These are phyloP conservation scores for Prunus mongolica DNA, from an alignment of 306 rosid species.

Conservation along the genomic window DNA sequence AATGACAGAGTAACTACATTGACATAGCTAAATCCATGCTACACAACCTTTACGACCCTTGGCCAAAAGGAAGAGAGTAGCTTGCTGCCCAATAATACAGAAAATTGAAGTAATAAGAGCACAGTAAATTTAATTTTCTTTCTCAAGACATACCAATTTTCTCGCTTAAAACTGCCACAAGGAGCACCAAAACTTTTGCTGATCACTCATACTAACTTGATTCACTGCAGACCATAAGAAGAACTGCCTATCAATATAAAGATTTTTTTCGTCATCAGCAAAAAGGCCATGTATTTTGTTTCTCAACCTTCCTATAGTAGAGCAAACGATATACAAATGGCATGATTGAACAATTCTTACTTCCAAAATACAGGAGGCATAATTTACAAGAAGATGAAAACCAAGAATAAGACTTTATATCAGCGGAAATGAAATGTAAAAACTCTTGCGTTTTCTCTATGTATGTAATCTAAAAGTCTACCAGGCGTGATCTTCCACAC, in stretches of 20 bases:
- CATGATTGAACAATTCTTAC: constrained; percentile 7
- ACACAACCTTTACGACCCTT: too few relatives aligned
- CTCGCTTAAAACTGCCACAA: neutral
- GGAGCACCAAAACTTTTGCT: neutral
- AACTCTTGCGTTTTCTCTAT: neutral
- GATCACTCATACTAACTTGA: neutral
- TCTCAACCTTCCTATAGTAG: neutral
- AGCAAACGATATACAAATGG: constrained; percentile 6
- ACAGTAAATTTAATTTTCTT: too few relatives aligned
- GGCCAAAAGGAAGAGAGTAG: too few relatives aligned
- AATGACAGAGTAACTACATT: too few relatives aligned
- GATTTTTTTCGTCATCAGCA: neutral
- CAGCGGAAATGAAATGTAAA: neutral
- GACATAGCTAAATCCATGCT: too few relatives aligned
- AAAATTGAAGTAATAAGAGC: neutral
- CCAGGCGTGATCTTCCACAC: neutral
- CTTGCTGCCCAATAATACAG: neutral
- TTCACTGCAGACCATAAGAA: too few relatives aligned
- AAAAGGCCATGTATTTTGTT: neutral
- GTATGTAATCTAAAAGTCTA: neutral
- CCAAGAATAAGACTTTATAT: neutral
- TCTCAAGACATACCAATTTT: neutral
- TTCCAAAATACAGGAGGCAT: neutral
- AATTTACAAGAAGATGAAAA: constrained; percentile 9
- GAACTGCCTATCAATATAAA: neutral